A percentile compares a stretch with the other conserved stretches of the same genome.
Evolutionary conservation across 805 yeast genomes (phyloP).

Genomic region (Saturnispora ahearnii): DNA sequence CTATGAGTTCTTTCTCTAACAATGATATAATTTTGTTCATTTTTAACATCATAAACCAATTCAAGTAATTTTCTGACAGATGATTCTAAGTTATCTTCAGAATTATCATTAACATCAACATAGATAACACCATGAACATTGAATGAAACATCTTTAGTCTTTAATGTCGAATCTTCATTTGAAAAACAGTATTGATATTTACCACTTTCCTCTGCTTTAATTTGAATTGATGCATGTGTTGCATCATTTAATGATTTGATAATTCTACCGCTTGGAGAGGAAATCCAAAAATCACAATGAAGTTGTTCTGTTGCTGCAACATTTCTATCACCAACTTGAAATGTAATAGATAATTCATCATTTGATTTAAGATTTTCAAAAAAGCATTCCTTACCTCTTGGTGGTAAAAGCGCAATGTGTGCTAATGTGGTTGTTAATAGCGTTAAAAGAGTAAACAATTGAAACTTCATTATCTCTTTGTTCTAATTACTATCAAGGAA

Average conservation of each 20-base stretch:
- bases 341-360: slow-evolving; percentile 80
- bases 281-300: slow-evolving; percentile 53
- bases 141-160: slow-evolving; percentile 86
- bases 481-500: background rate
- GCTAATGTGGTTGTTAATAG: slow-evolving; percentile 30
- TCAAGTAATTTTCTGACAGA: slow-evolving; percentile 71
- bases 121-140: slow-evolving; percentile 90
- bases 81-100: slow-evolving; percentile 70
- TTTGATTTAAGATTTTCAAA: slow-evolving; percentile 72
- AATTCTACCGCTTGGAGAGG: slow-evolving; percentile 37
- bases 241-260: slow-evolving; percentile 42
- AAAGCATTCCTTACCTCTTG: slow-evolving; percentile 82
- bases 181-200: slow-evolving; percentile 84
- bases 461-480: background rate
- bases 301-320: slow-evolving; percentile 59
- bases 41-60: slow-evolving; percentile 76
- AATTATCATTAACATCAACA: slow-evolving; percentile 60
- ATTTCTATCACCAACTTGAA: slow-evolving; percentile 90
- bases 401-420: slow-evolving; percentile 74
- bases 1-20: slow-evolving; percentile 96
- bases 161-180: slow-evolving; percentile 64
- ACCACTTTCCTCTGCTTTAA: slow-evolving; percentile 60
- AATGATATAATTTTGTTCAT: slow-evolving; percentile 87
- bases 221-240: slow-evolving; percentile 73
- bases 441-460: slow-evolving; percentile 5